These are phyloP conservation scores for Aureobasidium sp. DNA, from an alignment of 2,329 filamentous ascomycete genomes.

Conservation along the genomic window DNA sequence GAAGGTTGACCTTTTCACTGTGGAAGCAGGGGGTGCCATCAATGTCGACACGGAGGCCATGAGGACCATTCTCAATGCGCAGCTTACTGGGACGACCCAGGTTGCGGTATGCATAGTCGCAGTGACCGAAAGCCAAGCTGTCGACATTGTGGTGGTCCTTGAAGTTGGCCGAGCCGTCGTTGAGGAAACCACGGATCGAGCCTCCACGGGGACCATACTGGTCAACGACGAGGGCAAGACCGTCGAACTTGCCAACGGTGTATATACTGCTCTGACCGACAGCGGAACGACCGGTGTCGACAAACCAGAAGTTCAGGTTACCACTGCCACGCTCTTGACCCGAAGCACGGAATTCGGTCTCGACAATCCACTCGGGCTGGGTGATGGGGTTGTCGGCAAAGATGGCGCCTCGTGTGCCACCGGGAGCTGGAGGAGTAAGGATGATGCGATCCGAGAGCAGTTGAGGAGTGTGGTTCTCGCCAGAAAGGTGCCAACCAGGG, in stretches of 20 bases:
- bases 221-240: slow-evolving; percentile 81
- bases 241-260: slow-evolving; percentile 77
- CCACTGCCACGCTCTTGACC: slow-evolving; percentile 80
- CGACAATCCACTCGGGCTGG: slow-evolving; percentile 64
- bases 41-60: slow-evolving; percentile 67
- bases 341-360: slow-evolving; percentile 80
- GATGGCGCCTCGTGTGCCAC: slow-evolving; percentile 73
- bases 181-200: slow-evolving; percentile 84
- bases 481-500: slow-evolving; percentile 49
- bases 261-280: slow-evolving; percentile 74
- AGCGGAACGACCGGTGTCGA: slow-evolving; percentile 52
- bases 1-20: slow-evolving; percentile 68
- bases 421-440: slow-evolving; percentile 80
- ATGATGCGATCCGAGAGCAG: slow-evolving; percentile 83
- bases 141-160: slow-evolving; percentile 70
- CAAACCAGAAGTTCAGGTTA: slow-evolving; percentile 92
- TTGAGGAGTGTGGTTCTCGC: slow-evolving; percentile 50
- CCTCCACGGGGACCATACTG: slow-evolving; percentile 71
- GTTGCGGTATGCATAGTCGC: slow-evolving; percentile 85
- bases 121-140: slow-evolving; percentile 85
- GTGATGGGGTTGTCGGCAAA: slow-evolving; percentile 65
- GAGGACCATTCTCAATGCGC: slow-evolving; percentile 61
- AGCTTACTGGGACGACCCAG: slow-evolving; percentile 75
- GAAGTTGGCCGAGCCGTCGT: slow-evolving; percentile 80
- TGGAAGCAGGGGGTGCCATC: slow-evolving; percentile 80